Base-by-base conservation (phyloP, 169 alveolate genomes). In the Fabrea salina region DNA sequence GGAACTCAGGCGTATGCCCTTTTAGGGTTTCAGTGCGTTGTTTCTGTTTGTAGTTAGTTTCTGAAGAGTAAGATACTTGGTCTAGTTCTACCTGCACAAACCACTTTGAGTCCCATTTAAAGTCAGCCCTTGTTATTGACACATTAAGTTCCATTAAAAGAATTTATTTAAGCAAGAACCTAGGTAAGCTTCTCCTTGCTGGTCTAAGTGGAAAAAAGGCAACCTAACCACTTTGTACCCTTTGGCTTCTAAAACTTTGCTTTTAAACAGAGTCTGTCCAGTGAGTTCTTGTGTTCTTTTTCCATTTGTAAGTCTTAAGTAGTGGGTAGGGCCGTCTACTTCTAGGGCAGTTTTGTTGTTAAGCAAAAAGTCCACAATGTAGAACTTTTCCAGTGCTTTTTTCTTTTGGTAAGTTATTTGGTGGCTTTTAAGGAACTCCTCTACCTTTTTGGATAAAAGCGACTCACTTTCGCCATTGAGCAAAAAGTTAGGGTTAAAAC, bases 31-130 rank as follows among this genome's bases (percentile, higher is more conserved):
- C 79, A 8, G 79, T 70, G 41, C 79, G 22, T 70, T 70, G 66
- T 49, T 70, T 70, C 37, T 70, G 49, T 37, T 70, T 70, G n/a
- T 11, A 25, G 16, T 25, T 70, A 47, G 41, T 37, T 49, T 70
- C 49, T 4, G 67, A 43, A 25, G 79, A 43, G 79, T 25, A 70
- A 16, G 25, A 22, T 25, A 13, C 22, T 4, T 43, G 51, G 22
- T 70, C 79, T 16, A 70, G 67, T 50, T 70, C 79, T 47, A 49
- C 39, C 37, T 70, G 79, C 19, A 70, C 8, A 35, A 70, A 70
- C 66, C 79, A 70, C 32, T 25, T n/a, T 7, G 67, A 44, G 25
- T 70, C 43, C 32, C 37, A 5, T 70, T 22, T 47, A 27, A 70
- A 70, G 54, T 70, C 79, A 47, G 66, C 59, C 41, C 49, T 70